phyloP scores from a whole-genome alignment of 805 yeast genomes.

The Debaryomyces prosopidis region DNA sequence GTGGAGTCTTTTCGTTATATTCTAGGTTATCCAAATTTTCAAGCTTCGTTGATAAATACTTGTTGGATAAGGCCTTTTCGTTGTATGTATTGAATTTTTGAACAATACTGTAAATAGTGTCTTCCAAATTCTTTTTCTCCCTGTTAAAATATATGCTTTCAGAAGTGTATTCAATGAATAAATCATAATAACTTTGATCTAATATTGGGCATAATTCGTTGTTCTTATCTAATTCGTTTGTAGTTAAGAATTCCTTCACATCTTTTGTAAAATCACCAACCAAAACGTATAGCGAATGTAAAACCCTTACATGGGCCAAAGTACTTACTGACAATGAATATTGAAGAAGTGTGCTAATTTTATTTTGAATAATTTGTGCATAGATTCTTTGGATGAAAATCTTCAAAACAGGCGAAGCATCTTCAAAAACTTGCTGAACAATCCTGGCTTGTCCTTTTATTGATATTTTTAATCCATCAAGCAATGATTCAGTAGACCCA shows the following conservation, averaged over 20 bases:
- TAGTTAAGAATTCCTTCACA: constrained; percentile 58
- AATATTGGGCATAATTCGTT: constrained; percentile 50
- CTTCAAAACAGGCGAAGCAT: constrained; percentile 66
- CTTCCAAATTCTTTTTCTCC: constrained; percentile 70
- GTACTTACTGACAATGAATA: constrained; percentile 63
- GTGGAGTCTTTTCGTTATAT: constrained; percentile 13
- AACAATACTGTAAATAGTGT: constrained; percentile 46
- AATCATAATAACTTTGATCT: constrained; percentile 71
- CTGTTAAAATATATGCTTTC: constrained; percentile 67
- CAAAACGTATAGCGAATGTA: constrained; percentile 64
- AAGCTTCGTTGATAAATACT: constrained; percentile 30
- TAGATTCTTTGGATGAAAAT: constrained; percentile 74
- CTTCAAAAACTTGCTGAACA: constrained; percentile 70
- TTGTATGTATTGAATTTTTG: constrained; percentile 42
- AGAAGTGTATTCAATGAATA: constrained; percentile 67
- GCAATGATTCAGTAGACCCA: constrained; percentile 48
- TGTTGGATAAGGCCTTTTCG: constrained; percentile 36
- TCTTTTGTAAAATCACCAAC: constrained; percentile 62
- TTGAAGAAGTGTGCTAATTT: constrained; percentile 57
- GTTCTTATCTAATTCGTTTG: constrained; percentile 47
- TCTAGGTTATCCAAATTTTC: constrained; percentile 35
- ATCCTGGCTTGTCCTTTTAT: constrained; percentile 72
- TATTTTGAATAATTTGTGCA: constrained; percentile 65
- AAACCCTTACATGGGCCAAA: constrained; percentile 71
- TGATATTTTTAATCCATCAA: constrained; percentile 55